Percentiles rank a stretch among this genome's conserved stretches.
phyloP scores from a whole-genome alignment of 2,329 filamentous ascomycete genomes.

The Ceratocystis eucalypticola region DNA sequence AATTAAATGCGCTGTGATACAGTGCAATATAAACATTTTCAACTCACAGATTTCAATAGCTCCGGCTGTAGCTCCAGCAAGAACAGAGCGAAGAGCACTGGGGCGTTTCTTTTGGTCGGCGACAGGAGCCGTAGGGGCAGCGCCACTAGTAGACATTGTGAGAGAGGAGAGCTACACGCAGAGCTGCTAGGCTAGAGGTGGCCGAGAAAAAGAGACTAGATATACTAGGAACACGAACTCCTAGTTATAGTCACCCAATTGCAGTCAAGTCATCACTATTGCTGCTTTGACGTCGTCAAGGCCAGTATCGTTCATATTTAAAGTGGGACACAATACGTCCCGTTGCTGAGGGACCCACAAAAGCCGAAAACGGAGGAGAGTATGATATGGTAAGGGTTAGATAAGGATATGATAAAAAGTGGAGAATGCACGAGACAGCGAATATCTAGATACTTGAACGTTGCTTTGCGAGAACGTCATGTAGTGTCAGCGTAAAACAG shows the following conservation, averaged over 20 bases:
- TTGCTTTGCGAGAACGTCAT: no score
- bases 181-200: no score
- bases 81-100: slow-evolving; percentile 72
- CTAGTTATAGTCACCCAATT: no score
- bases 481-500: not conserved
- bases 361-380: slow-evolving; percentile 10
- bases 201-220: no score
- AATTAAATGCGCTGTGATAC: no score
- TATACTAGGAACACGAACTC: no score
- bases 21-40: no score
- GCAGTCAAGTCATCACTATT: no score
- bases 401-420: not conserved
- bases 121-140: not conserved
- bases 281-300: no score
- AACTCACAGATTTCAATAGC: slow-evolving; percentile 73
- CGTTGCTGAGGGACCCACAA: not conserved
- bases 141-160: not conserved
- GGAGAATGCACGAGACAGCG: not conserved
- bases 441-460: no score
- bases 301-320: not conserved
- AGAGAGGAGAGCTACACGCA: no score
- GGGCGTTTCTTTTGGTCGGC: slow-evolving; percentile 36
- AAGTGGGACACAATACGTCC: not conserved
- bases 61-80: slow-evolving; percentile 86
- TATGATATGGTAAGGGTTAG: not conserved